These are phyloP conservation scores for Lepidium africanum DNA, from an alignment of 345 rosid species.

Conservation along the genomic window DNA sequence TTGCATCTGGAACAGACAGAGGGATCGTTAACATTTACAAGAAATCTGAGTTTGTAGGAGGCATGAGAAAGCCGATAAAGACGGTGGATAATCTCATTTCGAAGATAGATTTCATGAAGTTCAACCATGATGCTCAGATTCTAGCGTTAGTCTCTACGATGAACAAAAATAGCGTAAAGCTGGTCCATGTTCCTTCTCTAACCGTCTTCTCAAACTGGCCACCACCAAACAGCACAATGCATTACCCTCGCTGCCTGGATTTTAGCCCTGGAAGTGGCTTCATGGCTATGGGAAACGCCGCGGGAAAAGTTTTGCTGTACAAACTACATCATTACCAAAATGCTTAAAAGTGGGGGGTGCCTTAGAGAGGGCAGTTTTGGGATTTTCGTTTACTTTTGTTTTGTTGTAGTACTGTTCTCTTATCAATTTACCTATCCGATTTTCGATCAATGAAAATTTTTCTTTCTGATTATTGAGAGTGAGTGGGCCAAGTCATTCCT, in stretches of 20 bases:
- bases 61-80: slow-evolving; percentile 76
- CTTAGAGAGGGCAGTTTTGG: slow-evolving; percentile 6
- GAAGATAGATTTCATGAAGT: slow-evolving; percentile 70
- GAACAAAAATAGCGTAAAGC: slow-evolving; percentile 73
- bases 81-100: slow-evolving; percentile 72
- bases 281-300: slow-evolving; percentile 84
- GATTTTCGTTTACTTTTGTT: not conserved
- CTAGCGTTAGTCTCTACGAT: slow-evolving; percentile 67
- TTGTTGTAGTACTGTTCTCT: slow-evolving; percentile 4
- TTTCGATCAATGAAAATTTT: slow-evolving; percentile 3
- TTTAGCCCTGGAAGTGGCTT: slow-evolving; percentile 93
- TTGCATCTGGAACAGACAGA: slow-evolving; percentile 82
- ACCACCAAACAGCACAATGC: slow-evolving; percentile 43
- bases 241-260: slow-evolving; percentile 77
- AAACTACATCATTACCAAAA: slow-evolving; percentile 77
- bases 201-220: slow-evolving; percentile 84
- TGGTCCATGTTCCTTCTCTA: slow-evolving; percentile 62
- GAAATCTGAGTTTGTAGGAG: slow-evolving; percentile 70
- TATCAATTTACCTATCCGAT: not conserved
- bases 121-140: slow-evolving; percentile 73
- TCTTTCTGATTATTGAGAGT: not conserved
- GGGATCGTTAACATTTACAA: slow-evolving; percentile 88
- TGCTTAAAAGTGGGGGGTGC: slow-evolving; percentile 47
- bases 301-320: slow-evolving; percentile 73
- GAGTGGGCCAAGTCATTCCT: slow-evolving; percentile 3